A percentile compares a stretch with the other conserved stretches of the same genome.
phyloP scores from a whole-genome alignment of 2,329 filamentous ascomycete genomes.

The Fusarium sp. region DNA sequence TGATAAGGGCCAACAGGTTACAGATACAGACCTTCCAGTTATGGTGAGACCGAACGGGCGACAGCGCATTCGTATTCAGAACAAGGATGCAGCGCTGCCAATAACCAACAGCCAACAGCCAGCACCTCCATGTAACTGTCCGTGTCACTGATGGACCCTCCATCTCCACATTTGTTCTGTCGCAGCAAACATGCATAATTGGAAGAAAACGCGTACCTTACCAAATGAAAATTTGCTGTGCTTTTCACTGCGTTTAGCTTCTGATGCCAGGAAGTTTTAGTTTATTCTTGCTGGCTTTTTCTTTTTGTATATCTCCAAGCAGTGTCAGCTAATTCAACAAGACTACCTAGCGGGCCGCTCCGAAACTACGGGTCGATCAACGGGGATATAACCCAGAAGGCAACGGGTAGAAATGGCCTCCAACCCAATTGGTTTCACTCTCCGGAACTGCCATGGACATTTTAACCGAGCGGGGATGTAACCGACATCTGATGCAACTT shows the following conservation, averaged over 20 bases:
- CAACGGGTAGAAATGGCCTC: background rate
- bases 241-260: background rate
- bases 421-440: slow-evolving; percentile 4
- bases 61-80: slow-evolving; percentile 2
- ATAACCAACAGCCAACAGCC: background rate
- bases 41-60: slow-evolving; percentile 1
- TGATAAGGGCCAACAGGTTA: background rate
- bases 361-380: background rate
- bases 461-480: slow-evolving; percentile 11
- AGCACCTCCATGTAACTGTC: background rate
- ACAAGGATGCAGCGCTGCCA: background rate
- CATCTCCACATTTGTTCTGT: background rate
- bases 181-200: background rate
- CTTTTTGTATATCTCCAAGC: background rate
- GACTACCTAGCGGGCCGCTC: background rate
- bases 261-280: background rate
- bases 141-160: slow-evolving; percentile 1
- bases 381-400: slow-evolving; percentile 5
- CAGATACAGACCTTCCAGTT: slow-evolving; percentile 7
- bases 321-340: background rate
- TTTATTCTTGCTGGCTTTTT: background rate
- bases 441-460: background rate
- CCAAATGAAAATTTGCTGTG: background rate
- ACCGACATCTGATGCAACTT: slow-evolving; percentile 11
- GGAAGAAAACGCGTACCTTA: accelerated